These are phyloP conservation scores for Bruguiera sexangula DNA, from an alignment of 345 rosid species.

Conservation along the genomic window DNA sequence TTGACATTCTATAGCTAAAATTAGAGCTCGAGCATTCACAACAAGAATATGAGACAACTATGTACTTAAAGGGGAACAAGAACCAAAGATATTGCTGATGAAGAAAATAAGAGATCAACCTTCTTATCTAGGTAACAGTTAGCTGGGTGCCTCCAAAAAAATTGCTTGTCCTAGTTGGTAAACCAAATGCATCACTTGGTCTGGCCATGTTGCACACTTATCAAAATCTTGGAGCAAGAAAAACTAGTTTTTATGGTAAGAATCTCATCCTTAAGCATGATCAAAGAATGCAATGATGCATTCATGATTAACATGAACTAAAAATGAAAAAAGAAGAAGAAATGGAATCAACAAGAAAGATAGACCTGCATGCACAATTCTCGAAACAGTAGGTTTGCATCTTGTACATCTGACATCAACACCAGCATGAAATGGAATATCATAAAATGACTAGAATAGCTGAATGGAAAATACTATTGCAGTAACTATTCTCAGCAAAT, in stretches of 20 bases:
- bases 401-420: slow-evolving; percentile 79
- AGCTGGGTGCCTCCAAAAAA: slow-evolving; percentile 92
- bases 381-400: slow-evolving; percentile 69
- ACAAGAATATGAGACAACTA: neutral
- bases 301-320: neutral
- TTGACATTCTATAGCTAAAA: neutral
- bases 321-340: neutral
- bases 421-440: slow-evolving; percentile 21
- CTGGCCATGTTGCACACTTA: slow-evolving; percentile 77
- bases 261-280: no score
- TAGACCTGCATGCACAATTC: slow-evolving; percentile 84
- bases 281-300: no score
- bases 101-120: slow-evolving; percentile 70
- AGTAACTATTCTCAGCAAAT: no score
- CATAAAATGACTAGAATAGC: no score
- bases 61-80: slow-evolving; percentile 1
- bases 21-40: neutral
- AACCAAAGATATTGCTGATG: slow-evolving; percentile 11
- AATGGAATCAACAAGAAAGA: neutral
- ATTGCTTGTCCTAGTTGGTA: slow-evolving; percentile 59
- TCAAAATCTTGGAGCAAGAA: slow-evolving; percentile 11
- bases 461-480: no score
- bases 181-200: slow-evolving; percentile 52
- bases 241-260: no score
- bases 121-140: slow-evolving; percentile 62